Evolutionary conservation across 257 asterid genomes (phyloP), one percentile per base, ranked within the genome.

Genomic region (Przewalskia tangutica): DNA sequence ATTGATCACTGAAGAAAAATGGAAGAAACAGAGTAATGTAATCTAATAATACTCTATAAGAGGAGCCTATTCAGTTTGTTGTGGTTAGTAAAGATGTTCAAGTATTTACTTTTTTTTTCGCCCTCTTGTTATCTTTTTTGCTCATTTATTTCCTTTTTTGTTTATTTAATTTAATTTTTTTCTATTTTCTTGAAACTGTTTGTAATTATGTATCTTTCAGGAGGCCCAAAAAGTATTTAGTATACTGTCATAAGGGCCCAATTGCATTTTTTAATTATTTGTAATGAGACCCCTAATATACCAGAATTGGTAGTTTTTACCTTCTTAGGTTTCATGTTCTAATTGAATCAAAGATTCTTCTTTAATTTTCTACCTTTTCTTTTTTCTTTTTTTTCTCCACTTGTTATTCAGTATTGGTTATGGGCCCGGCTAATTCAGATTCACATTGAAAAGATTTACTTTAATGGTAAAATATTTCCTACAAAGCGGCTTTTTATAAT

Each of bases 1-100:
- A 71, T 71, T 71, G 78, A 71, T 71, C 78, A 46, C 58, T 71
- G 40, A 46, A 71, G 78, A 71, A 71, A 18, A 54, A 14, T 68
- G 32, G 58, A 71, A 71, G 78, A 1, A 1, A 27, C 40, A 71
- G 58, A 20, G 11, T 58, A 73, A n/a, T n/a, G n/a, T n/a, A n/a
- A n/a, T n/a, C n/a, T n/a, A n/a, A n/a, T n/a, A n/a, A 48, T 71
- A 48, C 50, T 66, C 13, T 65, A 36, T 59, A 71, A 48, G 56
- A 53, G 36, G 78, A 17, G 59, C 13, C 58, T 64, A 50, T 36
- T 50, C 75, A 40, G 20, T 36, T 32, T 36, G 75, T 32, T 70
- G 77, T 70, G 27, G 27, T 12, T 55, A 44, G 56, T 44, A 73
- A 73, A 23, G 13, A 73, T 20, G 60, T 20, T 46, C 20, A 20